Percentiles rank a stretch among this genome's conserved stretches.
phyloP scores from a whole-genome alignment of 495 filamentous ascomycete genomes.

The Tuber umbilicatum region DNA sequence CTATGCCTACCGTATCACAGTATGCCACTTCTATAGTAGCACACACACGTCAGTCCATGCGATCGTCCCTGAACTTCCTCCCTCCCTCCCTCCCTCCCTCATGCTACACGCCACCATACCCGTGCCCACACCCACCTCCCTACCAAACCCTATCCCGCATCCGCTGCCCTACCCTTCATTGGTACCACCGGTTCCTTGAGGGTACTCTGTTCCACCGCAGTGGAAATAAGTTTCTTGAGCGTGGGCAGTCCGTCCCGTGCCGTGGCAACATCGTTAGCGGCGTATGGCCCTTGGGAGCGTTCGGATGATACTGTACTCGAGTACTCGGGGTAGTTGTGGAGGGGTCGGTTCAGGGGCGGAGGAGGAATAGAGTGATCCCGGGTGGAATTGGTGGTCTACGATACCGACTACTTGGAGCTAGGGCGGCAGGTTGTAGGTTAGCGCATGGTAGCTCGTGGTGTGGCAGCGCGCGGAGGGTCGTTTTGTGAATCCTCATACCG shows the following conservation, averaged over 20 bases:
- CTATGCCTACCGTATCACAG: background rate
- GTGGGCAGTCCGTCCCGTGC: conserved; percentile 7
- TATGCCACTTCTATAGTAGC: background rate
- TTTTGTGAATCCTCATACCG: too few relatives aligned
- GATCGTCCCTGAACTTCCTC: background rate
- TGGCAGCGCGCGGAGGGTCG: too few relatives aligned
- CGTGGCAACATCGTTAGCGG: background rate
- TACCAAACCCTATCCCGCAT: conserved; percentile 7
- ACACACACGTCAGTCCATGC: background rate
- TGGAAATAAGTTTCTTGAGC: conserved; percentile 4
- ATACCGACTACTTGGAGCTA: background rate
- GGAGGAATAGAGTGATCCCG: background rate
- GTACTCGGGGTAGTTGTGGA: too few relatives aligned
- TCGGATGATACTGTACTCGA: background rate
- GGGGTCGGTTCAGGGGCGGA: background rate
- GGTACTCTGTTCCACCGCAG: background rate
- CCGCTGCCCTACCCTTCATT: conserved; percentile 9
- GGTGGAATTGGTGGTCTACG: background rate
- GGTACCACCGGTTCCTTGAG: conserved; percentile 5
- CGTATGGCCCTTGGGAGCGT: conserved; percentile 5
- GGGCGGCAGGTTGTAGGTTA: background rate
- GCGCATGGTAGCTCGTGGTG: too few relatives aligned
- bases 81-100: background rate
- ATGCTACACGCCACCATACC: background rate
- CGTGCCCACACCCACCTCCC: background rate